Evolutionary conservation across 257 asterid genomes (phyloP).

Genomic region (Catharanthus roseus): DNA sequence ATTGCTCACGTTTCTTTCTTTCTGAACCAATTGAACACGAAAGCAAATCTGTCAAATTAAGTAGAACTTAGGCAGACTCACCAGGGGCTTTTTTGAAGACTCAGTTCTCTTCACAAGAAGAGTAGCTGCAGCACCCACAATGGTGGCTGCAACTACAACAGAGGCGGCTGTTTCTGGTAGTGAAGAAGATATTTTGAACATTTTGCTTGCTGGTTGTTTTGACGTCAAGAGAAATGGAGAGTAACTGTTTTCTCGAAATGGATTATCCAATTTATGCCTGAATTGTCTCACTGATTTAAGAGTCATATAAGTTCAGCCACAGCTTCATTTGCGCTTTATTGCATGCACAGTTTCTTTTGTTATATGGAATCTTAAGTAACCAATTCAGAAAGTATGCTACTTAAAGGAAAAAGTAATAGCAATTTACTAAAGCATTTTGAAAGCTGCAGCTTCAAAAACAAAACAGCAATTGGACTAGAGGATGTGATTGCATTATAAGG

Average conservation of each 20-base stretch:
- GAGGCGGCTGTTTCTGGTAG: conserved; percentile 68
- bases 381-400: not conserved
- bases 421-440: not conserved
- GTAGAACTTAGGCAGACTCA: conserved; percentile 13
- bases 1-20: not conserved
- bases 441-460: not conserved
- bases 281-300: conserved; percentile 25
- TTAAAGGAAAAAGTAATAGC: not conserved
- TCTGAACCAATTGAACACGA: not conserved
- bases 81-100: conserved; percentile 42
- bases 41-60: not conserved
- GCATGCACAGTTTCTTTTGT: not conserved
- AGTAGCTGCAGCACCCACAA: conserved; percentile 69
- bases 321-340: not conserved
- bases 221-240: conserved; percentile 15
- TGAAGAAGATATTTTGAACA: conserved; percentile 31
- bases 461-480: too few species aligned
- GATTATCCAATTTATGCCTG: conserved; percentile 13
- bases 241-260: conserved; percentile 17
- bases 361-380: not conserved
- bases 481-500: too few species aligned
- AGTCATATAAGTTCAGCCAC: conserved; percentile 4
- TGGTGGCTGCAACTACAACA: conserved; percentile 54
- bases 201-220: conserved; percentile 20
- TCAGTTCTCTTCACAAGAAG: conserved; percentile 48